Evolutionary conservation across 1,139 yeast species (phyloP).

Genomic region (Scheffersomyces illinoinensis): DNA sequence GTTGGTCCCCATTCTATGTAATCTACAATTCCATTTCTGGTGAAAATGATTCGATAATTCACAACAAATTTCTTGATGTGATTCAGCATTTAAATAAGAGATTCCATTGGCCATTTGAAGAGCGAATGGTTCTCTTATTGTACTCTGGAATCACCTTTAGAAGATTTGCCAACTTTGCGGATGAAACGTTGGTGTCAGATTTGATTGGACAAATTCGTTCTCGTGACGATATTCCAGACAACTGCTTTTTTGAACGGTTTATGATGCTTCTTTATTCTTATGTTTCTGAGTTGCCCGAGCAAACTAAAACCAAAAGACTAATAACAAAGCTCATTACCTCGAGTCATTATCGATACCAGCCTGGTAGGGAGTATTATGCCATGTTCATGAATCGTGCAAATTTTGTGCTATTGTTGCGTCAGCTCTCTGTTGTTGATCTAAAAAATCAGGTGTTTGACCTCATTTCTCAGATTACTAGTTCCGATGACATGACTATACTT

Average conservation of each 20-base stretch:
- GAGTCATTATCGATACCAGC: slow-evolving; percentile 33
- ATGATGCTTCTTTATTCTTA: slow-evolving; percentile 36
- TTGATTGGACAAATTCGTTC: slow-evolving; percentile 26
- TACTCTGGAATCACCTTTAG: slow-evolving; percentile 32
- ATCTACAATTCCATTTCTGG: slow-evolving; percentile 18
- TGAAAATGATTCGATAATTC: slow-evolving; percentile 17
- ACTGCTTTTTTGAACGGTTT: slow-evolving; percentile 39
- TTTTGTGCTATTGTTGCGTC: slow-evolving; percentile 34
- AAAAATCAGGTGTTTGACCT: slow-evolving; percentile 30
- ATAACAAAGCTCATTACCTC: slow-evolving; percentile 41
- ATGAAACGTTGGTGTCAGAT: slow-evolving; percentile 30
- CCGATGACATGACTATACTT: slow-evolving; percentile 27
- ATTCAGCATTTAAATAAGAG: slow-evolving; percentile 28
- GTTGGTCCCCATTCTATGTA: slow-evolving; percentile 29
- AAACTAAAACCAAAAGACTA: slow-evolving; percentile 30
- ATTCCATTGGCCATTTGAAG: slow-evolving; percentile 40
- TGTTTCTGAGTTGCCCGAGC: slow-evolving; percentile 29
- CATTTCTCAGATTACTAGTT: slow-evolving; percentile 21
- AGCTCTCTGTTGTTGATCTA: slow-evolving; percentile 36
- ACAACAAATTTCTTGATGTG: slow-evolving; percentile 30
- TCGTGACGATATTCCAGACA: slow-evolving; percentile 34
- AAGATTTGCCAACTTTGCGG: slow-evolving; percentile 40
- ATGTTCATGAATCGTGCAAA: slow-evolving; percentile 43
- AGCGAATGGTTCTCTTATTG: slow-evolving; percentile 28
- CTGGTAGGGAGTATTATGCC: slow-evolving; percentile 24